These are phyloP conservation scores for Trichoderma oligosporum DNA, from an alignment of 2,329 filamentous ascomycete species.

Conservation along the genomic window DNA sequence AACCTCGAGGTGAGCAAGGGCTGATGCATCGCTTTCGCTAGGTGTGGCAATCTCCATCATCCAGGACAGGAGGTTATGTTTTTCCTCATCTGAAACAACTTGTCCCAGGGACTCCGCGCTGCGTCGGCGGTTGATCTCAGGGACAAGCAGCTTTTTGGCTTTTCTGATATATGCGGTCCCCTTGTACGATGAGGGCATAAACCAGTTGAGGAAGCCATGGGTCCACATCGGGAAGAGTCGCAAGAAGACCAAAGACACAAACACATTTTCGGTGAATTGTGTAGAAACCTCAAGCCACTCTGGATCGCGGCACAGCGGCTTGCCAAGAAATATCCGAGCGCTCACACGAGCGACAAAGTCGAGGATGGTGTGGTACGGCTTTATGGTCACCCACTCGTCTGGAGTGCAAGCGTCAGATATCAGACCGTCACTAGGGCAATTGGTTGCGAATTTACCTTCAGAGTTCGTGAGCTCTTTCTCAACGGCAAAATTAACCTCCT, in stretches of 20 bases:
- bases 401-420: neutral
- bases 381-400: neutral
- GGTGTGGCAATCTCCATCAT: neutral
- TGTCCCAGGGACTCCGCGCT: neutral
- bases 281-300: conserved; percentile 29
- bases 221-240: conserved; percentile 14
- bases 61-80: neutral
- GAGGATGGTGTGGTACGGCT: conserved; percentile 5
- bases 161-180: neutral
- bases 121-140: neutral
- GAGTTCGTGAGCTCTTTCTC: neutral
- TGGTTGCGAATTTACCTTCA: neutral
- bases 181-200: conserved; percentile 9
- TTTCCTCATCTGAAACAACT: neutral
- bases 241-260: conserved; percentile 16
- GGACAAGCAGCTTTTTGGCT: neutral
- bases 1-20: neutral
- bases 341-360: conserved; percentile 27
- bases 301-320: conserved; percentile 28
- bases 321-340: conserved; percentile 31
- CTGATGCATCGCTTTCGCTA: neutral
- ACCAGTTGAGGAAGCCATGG: conserved; percentile 12
- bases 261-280: conserved; percentile 27
- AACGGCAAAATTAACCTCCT: neutral
- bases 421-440: neutral